Percentiles rank a stretch among this genome's conserved stretches.
Conservation (phyloP, 441 rosid genomes). For the Euphorbia neoarborescens region DNA sequence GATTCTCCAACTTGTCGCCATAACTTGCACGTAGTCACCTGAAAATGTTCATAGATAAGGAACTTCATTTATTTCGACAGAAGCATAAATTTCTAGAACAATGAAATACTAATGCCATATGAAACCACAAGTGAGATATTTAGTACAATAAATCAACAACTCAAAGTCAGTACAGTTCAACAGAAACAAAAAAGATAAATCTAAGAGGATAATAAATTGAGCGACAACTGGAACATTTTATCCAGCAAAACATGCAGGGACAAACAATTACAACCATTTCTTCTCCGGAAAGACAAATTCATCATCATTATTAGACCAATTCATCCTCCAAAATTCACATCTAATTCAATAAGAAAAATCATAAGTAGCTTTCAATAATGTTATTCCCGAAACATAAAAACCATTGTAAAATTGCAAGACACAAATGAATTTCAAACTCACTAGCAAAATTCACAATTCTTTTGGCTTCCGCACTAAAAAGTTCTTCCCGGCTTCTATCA, state of each 20-base stretch:
- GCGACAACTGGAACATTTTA: neutral
- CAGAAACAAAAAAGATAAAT: neutral
- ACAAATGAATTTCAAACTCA: neutral
- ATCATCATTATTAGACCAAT: neutral
- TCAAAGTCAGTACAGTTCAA: neutral
- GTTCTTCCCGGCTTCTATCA: neutral
- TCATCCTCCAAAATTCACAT: neutral
- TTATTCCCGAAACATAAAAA: neutral
- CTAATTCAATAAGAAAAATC: neutral
- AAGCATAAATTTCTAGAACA: neutral
- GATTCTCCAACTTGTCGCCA: constrained; percentile 80
- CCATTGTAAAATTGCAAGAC: neutral
- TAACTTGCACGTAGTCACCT: constrained; percentile 64
- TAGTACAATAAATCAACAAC: neutral
- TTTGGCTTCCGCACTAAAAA: neutral
- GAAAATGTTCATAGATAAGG: constrained; percentile 17
- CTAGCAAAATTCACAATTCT: neutral
- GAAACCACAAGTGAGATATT: neutral
- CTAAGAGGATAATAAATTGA: neutral
- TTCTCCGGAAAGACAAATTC: too few relatives aligned
- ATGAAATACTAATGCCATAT: neutral
- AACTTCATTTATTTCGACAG: neutral
- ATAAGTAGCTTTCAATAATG: too few relatives aligned
- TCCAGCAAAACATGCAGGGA: neutral
- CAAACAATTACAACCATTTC: neutral